phyloP scores from a whole-genome alignment of 1,139 yeast genomes.

The Pneumocystis wakefieldiae region DNA sequence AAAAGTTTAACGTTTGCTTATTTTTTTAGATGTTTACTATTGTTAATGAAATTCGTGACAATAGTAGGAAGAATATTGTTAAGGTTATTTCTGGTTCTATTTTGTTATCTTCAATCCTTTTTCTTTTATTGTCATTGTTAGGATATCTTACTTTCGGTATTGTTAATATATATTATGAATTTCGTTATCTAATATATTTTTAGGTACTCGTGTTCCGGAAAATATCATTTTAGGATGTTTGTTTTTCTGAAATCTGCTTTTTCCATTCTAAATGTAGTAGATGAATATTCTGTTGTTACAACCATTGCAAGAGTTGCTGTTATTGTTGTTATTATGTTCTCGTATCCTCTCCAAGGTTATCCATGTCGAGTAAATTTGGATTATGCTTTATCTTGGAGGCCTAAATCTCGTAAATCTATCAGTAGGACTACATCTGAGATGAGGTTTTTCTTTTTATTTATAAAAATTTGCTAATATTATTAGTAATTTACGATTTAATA shows the following conservation, averaged over 20 bases:
- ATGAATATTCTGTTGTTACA: slow-evolving; percentile 34
- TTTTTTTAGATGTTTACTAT: slow-evolving; percentile 55
- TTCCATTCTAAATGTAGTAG: slow-evolving; percentile 14
- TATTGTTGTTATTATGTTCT: slow-evolving; percentile 67
- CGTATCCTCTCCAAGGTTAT: slow-evolving; percentile 84
- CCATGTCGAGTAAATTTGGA: slow-evolving; percentile 80
- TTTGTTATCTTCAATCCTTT: slow-evolving; percentile 42
- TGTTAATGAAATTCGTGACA: slow-evolving; percentile 59
- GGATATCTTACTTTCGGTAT: slow-evolving; percentile 63
- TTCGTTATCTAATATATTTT: background rate
- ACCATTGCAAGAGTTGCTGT: slow-evolving; percentile 60
- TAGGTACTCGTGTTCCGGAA: slow-evolving; percentile 58
- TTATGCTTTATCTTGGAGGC: slow-evolving; percentile 25
- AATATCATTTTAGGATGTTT: slow-evolving; percentile 53
- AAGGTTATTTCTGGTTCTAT: slow-evolving; percentile 44
- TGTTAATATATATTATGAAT: background rate
- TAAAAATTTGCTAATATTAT: background rate
- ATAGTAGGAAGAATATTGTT: slow-evolving; percentile 36
- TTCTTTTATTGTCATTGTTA: slow-evolving; percentile 54
- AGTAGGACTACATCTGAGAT: background rate
- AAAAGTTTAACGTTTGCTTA: background rate
- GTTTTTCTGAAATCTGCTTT: slow-evolving; percentile 10
- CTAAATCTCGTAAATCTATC: background rate
- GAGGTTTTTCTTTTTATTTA: background rate
- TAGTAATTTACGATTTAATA: slow-evolving; percentile 30